These are phyloP conservation scores for Echeveria elegans DNA, from an alignment of 164 flowering plant genomes.

Conservation along the genomic window DNA sequence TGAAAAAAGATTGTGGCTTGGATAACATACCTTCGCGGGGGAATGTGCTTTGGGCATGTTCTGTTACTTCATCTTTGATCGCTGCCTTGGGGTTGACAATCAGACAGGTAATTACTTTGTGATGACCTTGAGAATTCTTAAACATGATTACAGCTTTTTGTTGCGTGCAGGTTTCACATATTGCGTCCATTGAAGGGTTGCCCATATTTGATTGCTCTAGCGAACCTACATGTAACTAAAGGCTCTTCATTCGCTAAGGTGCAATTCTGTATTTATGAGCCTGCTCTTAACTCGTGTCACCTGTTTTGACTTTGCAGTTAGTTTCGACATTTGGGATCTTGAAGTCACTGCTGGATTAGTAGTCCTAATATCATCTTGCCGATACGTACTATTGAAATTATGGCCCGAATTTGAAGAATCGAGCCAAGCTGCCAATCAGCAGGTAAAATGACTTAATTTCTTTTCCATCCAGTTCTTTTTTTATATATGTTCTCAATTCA, in stretches of 20 bases:
- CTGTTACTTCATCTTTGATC: neutral
- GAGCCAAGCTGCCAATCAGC: slow-evolving; percentile 77
- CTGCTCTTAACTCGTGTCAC: slow-evolving; percentile 23
- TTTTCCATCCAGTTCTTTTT: neutral
- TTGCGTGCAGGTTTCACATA: neutral
- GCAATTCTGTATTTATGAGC: slow-evolving; percentile 66
- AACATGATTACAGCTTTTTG: neutral
- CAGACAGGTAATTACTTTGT: neutral
- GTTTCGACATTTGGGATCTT: neutral
- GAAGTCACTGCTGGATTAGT: neutral
- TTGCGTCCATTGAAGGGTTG: neutral
- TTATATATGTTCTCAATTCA: neutral
- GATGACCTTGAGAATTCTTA: neutral
- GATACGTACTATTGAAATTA: slow-evolving; percentile 15
- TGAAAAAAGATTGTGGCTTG: neutral
- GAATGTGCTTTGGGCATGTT: neutral
- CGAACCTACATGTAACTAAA: neutral
- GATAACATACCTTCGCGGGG: slow-evolving; percentile 13
- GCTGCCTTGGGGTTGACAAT: slow-evolving; percentile 12
- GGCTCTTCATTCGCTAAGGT: slow-evolving; percentile 28
- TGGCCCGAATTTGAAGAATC: slow-evolving; percentile 95
- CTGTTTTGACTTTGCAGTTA: neutral
- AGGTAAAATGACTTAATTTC: slow-evolving; percentile 33
- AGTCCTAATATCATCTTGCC: neutral
- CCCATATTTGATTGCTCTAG: neutral